Evolutionary conservation across 331 rosid genomes (phyloP).

Genomic region (Acacia concinna): DNA sequence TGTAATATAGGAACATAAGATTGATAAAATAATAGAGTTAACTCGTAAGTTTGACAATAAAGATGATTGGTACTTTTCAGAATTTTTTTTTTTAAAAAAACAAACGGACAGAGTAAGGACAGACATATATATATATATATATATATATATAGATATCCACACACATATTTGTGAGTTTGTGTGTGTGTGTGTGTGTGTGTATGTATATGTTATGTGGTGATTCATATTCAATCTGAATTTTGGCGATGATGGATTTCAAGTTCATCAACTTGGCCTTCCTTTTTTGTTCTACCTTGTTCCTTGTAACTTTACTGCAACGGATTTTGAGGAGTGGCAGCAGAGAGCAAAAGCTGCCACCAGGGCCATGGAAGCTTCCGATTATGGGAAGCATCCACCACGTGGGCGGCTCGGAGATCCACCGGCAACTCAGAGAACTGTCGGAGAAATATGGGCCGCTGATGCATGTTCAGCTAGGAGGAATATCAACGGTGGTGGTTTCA

Average conservation of each 20-base stretch:
- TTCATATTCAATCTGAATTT: not conserved
- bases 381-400: constrained; percentile 40
- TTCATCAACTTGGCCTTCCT: constrained; percentile 11
- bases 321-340: not conserved
- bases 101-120: not conserved
- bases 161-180: not conserved
- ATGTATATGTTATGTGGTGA: not conserved
- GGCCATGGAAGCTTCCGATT: constrained; percentile 39
- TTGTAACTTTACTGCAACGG: not conserved
- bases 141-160: not conserved
- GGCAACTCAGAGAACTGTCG: constrained; percentile 20
- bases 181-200: not conserved
- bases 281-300: constrained; percentile 7
- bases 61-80: not conserved
- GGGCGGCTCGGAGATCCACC: constrained; percentile 30
- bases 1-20: too few relatives aligned
- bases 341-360: constrained; percentile 24
- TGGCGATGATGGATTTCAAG: constrained; percentile 26
- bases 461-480: constrained; percentile 45
- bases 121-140: not conserved
- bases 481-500: constrained; percentile 33
- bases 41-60: too few relatives aligned
- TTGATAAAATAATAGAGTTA: too few relatives aligned
- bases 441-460: constrained; percentile 39
- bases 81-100: not conserved